Percentiles rank a stretch among this genome's conserved stretches.
Conservation (phyloP, 2,329 filamentous ascomycete genomes). For the Venturia carpophila region DNA sequence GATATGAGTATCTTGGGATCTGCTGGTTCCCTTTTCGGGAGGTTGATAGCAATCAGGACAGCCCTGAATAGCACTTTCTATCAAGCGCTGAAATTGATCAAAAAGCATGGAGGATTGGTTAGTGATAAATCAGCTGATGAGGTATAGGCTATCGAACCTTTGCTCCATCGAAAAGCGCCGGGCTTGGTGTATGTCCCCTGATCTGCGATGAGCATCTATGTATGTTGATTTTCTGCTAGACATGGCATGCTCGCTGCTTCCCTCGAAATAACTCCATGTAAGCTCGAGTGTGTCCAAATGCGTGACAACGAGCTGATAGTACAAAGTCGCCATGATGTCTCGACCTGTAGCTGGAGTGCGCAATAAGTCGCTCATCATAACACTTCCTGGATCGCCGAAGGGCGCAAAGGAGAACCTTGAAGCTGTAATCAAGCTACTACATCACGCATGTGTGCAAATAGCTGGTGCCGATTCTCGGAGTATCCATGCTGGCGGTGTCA, state of each 20-base stretch:
- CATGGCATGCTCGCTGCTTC: conserved; percentile 90
- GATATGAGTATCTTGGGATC: not conserved
- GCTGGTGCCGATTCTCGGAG: conserved; percentile 72
- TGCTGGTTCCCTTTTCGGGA: not conserved
- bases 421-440: conserved; percentile 78
- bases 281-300: conserved; percentile 30
- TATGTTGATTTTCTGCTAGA: conserved; percentile 29
- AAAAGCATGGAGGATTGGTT: too few relatives aligned
- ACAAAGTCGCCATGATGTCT: conserved; percentile 87
- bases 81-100: too few relatives aligned
- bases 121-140: not conserved
- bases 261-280: conserved; percentile 80
- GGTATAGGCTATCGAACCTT: conserved; percentile 59
- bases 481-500: conserved; percentile 71
- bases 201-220: not conserved
- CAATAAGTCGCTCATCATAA: conserved; percentile 73
- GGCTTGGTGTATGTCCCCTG: conserved; percentile 60
- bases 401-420: conserved; percentile 90
- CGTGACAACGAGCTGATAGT: conserved; percentile 3
- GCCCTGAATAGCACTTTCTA: too few relatives aligned
- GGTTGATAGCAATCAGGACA: not conserved
- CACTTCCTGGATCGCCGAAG: conserved; percentile 89
- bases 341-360: conserved; percentile 84
- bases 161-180: conserved; percentile 78
- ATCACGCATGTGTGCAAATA: conserved; percentile 89